Conservation (phyloP, 2,329 filamentous ascomycete genomes). For the Aspergillus felis region DNA sequence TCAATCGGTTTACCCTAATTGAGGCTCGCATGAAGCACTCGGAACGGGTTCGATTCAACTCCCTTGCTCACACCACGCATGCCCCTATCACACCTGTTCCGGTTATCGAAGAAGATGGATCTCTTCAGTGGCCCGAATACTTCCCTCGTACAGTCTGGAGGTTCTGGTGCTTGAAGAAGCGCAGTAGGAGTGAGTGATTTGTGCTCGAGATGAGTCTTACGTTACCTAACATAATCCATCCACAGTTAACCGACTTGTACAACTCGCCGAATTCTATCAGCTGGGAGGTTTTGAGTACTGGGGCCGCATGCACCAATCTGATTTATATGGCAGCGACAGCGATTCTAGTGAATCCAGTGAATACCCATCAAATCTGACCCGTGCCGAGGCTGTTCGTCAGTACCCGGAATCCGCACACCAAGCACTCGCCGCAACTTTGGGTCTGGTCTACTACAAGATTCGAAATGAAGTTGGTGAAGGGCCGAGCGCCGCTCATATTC, state of each 20-base stretch:
- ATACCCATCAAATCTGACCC: conserved; percentile 30
- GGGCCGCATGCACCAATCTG: conserved; percentile 32
- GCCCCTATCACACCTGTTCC: conserved; percentile 38
- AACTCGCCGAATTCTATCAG: conserved; percentile 39
- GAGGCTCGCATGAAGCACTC: conserved; percentile 33
- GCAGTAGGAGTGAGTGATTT: conserved; percentile 34
- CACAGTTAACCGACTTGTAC: conserved; percentile 36
- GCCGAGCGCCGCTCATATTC: conserved; percentile 20
- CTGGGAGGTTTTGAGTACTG: conserved; percentile 39
- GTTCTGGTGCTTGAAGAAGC: conserved; percentile 42
- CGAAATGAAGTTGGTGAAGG: conserved; percentile 38
- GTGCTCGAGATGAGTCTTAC: background rate
- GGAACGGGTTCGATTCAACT: conserved; percentile 39
- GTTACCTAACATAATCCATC: conserved; percentile 6
- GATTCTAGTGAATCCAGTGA: conserved; percentile 40
- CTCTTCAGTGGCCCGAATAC: conserved; percentile 33
- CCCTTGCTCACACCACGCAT: conserved; percentile 34
- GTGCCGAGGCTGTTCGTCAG: conserved; percentile 31
- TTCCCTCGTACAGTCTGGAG: conserved; percentile 39
- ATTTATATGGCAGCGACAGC: conserved; percentile 29
- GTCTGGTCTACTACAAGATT: conserved; percentile 41
- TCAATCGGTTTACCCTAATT: conserved; percentile 27
- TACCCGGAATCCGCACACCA: conserved; percentile 40
- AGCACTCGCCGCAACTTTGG: conserved; percentile 36
- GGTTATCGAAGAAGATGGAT: conserved; percentile 31